These are phyloP conservation scores for Amyloporia xantha DNA, from an alignment of 768 basidiomycete genomes.

Conservation along the genomic window DNA sequence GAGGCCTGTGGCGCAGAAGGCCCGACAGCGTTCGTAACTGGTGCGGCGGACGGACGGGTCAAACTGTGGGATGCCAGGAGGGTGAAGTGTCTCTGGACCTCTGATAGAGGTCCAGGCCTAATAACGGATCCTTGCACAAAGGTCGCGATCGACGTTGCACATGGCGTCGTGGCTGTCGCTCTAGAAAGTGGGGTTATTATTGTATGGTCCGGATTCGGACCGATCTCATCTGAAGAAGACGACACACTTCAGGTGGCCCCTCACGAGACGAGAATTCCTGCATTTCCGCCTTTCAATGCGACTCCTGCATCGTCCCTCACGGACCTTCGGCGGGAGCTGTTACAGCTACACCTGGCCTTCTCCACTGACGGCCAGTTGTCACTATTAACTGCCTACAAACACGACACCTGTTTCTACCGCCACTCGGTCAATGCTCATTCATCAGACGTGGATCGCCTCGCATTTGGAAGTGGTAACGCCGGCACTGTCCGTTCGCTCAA, in stretches of 20 bases:
- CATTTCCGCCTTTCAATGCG: slow-evolving; percentile 1
- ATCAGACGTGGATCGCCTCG: slow-evolving; percentile 24
- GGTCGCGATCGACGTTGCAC: slow-evolving; percentile 38
- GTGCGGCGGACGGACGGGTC: slow-evolving; percentile 54
- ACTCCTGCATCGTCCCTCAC: background rate
- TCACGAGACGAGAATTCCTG: slow-evolving; percentile 12
- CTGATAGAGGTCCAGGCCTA: slow-evolving; percentile 30
- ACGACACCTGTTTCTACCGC: slow-evolving; percentile 48
- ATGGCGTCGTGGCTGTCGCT: slow-evolving; percentile 43
- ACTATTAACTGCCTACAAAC: slow-evolving; percentile 46
- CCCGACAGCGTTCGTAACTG: slow-evolving; percentile 37
- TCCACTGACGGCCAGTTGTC: slow-evolving; percentile 12
- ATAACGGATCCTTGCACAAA: slow-evolving; percentile 45
- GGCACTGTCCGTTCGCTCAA: slow-evolving; percentile 44
- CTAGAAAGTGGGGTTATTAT: slow-evolving; percentile 50
- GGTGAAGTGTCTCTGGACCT: slow-evolving; percentile 59
- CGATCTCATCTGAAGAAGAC: slow-evolving; percentile 11
- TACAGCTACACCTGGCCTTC: slow-evolving; percentile 3
- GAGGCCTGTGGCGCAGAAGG: slow-evolving; percentile 8
- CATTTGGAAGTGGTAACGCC: slow-evolving; percentile 47
- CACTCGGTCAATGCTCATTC: slow-evolving; percentile 30
- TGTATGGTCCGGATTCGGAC: slow-evolving; percentile 44
- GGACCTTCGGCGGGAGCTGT: slow-evolving; percentile 1
- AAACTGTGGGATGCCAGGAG: slow-evolving; percentile 68
- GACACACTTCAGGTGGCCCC: slow-evolving; percentile 1